phyloP scores from a whole-genome alignment of 179 eudicot species.

The Spinacia oleracea region DNA sequence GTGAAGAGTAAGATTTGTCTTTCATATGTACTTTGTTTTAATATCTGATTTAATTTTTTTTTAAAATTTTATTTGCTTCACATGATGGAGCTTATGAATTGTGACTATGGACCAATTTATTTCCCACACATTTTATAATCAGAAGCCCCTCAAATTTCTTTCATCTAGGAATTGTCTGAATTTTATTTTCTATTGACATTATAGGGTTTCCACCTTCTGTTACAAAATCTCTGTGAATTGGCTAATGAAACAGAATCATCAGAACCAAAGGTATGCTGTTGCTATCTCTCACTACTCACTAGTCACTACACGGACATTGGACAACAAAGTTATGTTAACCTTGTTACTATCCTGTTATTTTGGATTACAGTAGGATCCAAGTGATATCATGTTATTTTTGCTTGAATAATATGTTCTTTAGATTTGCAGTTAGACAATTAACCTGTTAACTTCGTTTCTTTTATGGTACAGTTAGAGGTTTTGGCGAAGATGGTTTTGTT shows the following conservation, averaged over 20 bases:
- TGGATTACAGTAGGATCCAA: neutral
- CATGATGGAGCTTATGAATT: neutral
- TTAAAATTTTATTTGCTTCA: neutral
- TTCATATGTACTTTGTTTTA: neutral
- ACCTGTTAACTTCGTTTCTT: conserved; percentile 8
- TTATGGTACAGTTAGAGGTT: conserved; percentile 49
- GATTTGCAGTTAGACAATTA: conserved; percentile 7
- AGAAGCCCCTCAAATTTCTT: neutral
- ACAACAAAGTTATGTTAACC: neutral
- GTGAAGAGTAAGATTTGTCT: neutral
- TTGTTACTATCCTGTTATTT: neutral
- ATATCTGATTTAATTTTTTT: too few species aligned
- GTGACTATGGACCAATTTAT: neutral
- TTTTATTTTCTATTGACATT: conserved; percentile 18
- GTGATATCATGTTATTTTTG: neutral
- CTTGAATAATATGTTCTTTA: neutral
- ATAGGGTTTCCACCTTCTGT: conserved; percentile 72
- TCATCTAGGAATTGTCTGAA: conserved; percentile 4
- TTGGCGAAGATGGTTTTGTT: conserved; percentile 64
- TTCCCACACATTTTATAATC: neutral
- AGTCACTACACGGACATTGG: neutral
- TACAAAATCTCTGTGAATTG: conserved; percentile 53
- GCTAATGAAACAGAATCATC: conserved; percentile 33
- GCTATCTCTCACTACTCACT: neutral
- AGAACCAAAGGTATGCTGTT: conserved; percentile 28